Evolutionary conservation across 2,329 filamentous ascomycete genomes (phyloP), one percentile per base, ranked within the genome.

Genomic region (Penicillium sp.): DNA sequence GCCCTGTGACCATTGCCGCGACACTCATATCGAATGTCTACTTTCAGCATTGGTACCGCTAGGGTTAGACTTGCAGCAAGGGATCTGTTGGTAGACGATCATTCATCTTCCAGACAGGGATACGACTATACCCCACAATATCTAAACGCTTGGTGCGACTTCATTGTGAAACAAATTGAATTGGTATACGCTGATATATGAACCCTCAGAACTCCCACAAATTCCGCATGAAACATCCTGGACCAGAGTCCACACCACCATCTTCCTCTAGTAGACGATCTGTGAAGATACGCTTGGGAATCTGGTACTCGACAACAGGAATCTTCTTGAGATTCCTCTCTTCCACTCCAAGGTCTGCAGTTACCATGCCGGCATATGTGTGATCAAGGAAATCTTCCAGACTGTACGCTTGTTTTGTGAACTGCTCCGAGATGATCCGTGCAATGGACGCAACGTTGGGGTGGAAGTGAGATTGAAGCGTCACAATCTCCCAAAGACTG

Each of bases 301-400:
- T 97, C 74, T 94, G 90, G 74, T 89, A 97, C 73, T 97, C 94
- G 49, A 97, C 86, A 13, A 94, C 91, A 0, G 93, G 92, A 6
- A 85, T 79, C 73, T 93, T 96, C 77, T 89, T 95, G 61, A 96
- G 79, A 42, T 90, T 85, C 75, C 93, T 95, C 57, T 82, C 81
- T 54, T 75, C 75, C 3, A 61, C 60, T 0, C 74, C 75, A 61
- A 96, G 79, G 73, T 99, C 94, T 3, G 87, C 87, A 58, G 94
- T 90, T 42, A 97, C 76, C 71, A 99, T 85, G 9, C 74, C 76
- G 55, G 75, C 72, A 74, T 97, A 99, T 0, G 90, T 93, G 72
- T 97, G 92, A 70, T 99, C 94, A 46, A 97, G 77, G 74, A 99
- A 99, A 70, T 99, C 94, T 70, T 99, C 94, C n/a, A 97, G 77